Evolutionary conservation across 2,329 filamentous ascomycete genomes (phyloP), one percentile per base, ranked within the genome.

Genomic region (Dactylellina parvicollis): DNA sequence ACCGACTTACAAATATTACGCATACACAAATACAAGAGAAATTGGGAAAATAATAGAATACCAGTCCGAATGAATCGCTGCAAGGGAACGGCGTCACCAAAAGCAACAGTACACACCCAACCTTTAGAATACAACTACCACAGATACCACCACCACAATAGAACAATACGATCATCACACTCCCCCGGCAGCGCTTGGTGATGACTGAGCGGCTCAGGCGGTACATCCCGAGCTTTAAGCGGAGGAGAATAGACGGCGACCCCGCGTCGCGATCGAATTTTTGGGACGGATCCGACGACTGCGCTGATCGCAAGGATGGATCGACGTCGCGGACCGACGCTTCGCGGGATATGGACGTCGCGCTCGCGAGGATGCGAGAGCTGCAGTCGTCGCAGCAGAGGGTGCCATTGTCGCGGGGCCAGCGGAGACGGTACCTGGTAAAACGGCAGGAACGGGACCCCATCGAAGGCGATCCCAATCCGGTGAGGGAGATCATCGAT

Each of bases 191-290:
- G 10, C 26, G 47, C 28, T 42, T 54, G 60, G 69, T 73, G 69
- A 73, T 73, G 69, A 73, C 59, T 57, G 69, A 66, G 69, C 60
- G 69, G 54, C 52, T 73, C 24, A 60, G 60, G 60, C 69, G 69
- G 36, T 73, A 73, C 49, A 65, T 73, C 69, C 69, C 69, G 60
- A 66, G 69, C 69, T 73, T 73, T 60, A 73, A 66, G 69, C 69
- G 62, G 47, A 66, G 69, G 69, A 73, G 50, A 44, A 26, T 50
- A 28, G 47, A 65, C 36, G 38, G 60, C 30, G 36, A 36, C 24
- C 38, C 22, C 40, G 44, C 28, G 36, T 55, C 67, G 32, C 59
- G 47, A 46, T 38, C 59, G 47, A 73, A 42, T 46, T 56, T 73
- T 22, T 64, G 62, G 38, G 67, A 61, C 42, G 54, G 32, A 49